Percentiles rank a stretch among this genome's conserved stretches.
These are phyloP conservation scores for Acacia melanoxylon DNA, from an alignment of 306 rosid genomes.

Conservation along the genomic window DNA sequence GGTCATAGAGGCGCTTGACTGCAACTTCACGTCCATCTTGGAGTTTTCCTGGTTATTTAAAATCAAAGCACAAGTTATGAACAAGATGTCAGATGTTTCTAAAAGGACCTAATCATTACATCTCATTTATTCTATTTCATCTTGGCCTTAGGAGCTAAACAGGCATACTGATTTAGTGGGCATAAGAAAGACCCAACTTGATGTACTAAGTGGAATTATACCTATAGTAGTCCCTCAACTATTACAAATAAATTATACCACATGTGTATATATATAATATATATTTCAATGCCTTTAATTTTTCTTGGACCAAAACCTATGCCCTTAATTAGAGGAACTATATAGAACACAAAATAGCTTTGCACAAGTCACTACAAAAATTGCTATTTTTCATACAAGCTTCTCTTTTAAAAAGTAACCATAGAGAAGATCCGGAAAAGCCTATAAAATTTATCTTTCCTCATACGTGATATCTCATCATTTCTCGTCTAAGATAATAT, in stretches of 20 bases:
- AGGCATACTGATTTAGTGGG: neutral
- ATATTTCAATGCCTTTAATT: neutral
- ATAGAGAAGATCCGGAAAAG: neutral
- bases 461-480: neutral
- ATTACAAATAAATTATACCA: neutral
- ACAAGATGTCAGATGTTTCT: neutral
- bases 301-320: neutral
- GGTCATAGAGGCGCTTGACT: constrained; percentile 52
- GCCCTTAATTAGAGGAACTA: neutral
- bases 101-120: too few relatives aligned
- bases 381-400: neutral
- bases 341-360: neutral
- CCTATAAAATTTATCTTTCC: neutral
- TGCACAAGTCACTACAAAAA: neutral
- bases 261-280: neutral
- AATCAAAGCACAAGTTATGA: constrained; percentile 10
- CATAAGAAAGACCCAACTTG: neutral
- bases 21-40: constrained; percentile 68
- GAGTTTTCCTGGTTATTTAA: constrained; percentile 39
- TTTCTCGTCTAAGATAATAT: neutral
- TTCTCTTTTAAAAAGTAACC: neutral
- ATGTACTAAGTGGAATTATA: neutral
- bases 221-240: neutral
- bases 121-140: neutral
- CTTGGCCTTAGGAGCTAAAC: neutral